Evolutionary conservation across 2,329 filamentous ascomycete species (phyloP).

Genomic region (Hirsutella minnesotensis): DNA sequence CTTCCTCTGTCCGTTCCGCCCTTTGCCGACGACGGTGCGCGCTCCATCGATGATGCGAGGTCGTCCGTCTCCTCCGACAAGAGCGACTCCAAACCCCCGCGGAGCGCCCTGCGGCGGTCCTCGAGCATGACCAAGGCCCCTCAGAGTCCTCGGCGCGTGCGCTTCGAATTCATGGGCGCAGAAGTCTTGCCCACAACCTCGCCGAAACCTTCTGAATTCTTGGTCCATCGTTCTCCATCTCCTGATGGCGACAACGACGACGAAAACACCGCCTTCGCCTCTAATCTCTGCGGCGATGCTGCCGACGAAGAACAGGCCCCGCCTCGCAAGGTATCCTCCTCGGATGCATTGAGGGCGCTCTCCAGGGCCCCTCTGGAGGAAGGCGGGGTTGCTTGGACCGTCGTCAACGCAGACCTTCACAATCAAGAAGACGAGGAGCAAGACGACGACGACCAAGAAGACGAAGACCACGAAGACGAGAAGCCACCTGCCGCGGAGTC

Average conservation of each 20-base stretch:
- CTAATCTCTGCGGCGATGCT: conserved; percentile 24
- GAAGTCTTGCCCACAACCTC: conserved; percentile 50
- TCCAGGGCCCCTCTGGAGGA: conserved; percentile 39
- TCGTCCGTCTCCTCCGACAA: conserved; percentile 41
- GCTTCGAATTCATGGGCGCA: conserved; percentile 48
- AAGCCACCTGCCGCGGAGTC: neutral
- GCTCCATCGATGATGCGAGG: conserved; percentile 32
- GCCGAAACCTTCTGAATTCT: conserved; percentile 28
- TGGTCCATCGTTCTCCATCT: conserved; percentile 14
- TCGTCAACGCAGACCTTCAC: conserved; percentile 27
- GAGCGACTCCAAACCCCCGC: conserved; percentile 35
- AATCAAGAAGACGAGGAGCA: conserved; percentile 6
- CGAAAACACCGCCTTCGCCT: conserved; percentile 12
- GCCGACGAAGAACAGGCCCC: conserved; percentile 29
- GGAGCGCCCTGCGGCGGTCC: conserved; percentile 46
- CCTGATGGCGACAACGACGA: conserved; percentile 13
- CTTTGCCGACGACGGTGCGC: conserved; percentile 20
- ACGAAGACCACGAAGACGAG: conserved; percentile 6
- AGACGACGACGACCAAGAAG: conserved; percentile 2
- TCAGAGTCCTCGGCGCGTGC: conserved; percentile 47
- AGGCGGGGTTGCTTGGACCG: conserved; percentile 34
- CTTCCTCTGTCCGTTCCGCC: conserved; percentile 17
- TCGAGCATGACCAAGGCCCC: conserved; percentile 37
- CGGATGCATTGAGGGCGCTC: conserved; percentile 39
- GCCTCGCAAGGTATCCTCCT: conserved; percentile 43